Conservation (phyloP, 371 early-diverging fungal species). For the Mortierella sp. region DNA sequence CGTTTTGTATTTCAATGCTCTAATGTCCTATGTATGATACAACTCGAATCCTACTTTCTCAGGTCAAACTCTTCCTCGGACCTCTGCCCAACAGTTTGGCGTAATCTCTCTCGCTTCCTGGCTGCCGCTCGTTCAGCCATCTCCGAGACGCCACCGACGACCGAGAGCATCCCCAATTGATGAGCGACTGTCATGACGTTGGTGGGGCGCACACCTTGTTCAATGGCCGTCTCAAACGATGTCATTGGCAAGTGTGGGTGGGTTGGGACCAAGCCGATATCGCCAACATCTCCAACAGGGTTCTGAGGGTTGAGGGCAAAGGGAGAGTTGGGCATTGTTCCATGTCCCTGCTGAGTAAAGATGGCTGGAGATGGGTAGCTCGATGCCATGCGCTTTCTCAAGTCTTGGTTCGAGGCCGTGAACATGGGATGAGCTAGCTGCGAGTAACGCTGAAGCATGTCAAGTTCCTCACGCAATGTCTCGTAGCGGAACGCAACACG, state of each 20-base stretch:
- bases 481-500: constrained; percentile 90
- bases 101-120: constrained; percentile 48
- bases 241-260: constrained; percentile 41
- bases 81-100: constrained; percentile 34
- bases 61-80: constrained; percentile 12
- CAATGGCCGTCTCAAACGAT: constrained; percentile 18
- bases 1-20: too few species aligned
- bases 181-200: constrained; percentile 54
- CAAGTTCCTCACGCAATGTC: constrained; percentile 88
- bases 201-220: constrained; percentile 25
- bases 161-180: constrained; percentile 50
- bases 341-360: constrained; percentile 15
- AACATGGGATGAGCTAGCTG: constrained; percentile 47
- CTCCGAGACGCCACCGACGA: constrained; percentile 51
- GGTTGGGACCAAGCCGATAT: constrained; percentile 31
- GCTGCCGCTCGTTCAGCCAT: constrained; percentile 53
- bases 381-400: constrained; percentile 52
- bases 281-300: constrained; percentile 3
- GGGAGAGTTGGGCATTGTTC: constrained; percentile 29
- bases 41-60: not conserved
- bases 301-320: constrained; percentile 36
- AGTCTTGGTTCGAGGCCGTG: constrained; percentile 24
- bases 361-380: constrained; percentile 37
- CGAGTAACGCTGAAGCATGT: constrained; percentile 62
- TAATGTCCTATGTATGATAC: not conserved